Evolutionary conservation across 2,329 filamentous ascomycete species (phyloP), one percentile per base, ranked within the genome.

Genomic region (Aplosporella prunicola): DNA sequence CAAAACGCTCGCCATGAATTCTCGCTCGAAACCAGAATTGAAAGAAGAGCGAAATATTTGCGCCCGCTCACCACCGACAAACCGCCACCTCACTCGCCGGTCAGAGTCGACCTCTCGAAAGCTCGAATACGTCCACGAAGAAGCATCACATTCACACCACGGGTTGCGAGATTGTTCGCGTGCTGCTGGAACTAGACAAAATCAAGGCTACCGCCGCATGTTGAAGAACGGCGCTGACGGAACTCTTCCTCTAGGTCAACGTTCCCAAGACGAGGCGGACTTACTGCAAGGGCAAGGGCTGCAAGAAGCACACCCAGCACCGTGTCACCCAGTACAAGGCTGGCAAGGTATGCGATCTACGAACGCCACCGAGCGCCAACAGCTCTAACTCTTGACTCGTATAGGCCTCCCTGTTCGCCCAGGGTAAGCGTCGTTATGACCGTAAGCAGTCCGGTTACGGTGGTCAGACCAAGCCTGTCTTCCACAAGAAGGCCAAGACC

Each of bases 401-500:
- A 20, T 22, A 82, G 80, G 87, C 87, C 64, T 93, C 87, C 62
- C 76, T 89, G 53, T 93, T 87, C 76, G 87, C 87, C 53, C 89
- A 98, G 80, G 89, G 89, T 79, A 98, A 96, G 84, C 85, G 89
- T 72, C 88, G 89, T 82, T 43, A 45, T 35, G 87, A 93, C 74
- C 80, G 87, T 66, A 96, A 96, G 78, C 89, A 96, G 76, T 86
- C 82, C 67, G 89, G 89, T 84, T 96, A 95, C 67, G 91, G 91
- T 85, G 91, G 91, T 88, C 91, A 98, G 77, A 98, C 91, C 63
- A 98, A 98, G 77, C 91, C 93, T 59, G 88, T 98, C 64, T 98
- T 96, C 84, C 91, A 96, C 85, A 98, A 96, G 82, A 96, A 95
- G 77, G 91, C 91, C 55, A 98, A 98, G 84, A 98, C 91, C 57